These are phyloP conservation scores for Phialophora tarda DNA, from an alignment of 2,329 filamentous ascomycete species.

Conservation along the genomic window DNA sequence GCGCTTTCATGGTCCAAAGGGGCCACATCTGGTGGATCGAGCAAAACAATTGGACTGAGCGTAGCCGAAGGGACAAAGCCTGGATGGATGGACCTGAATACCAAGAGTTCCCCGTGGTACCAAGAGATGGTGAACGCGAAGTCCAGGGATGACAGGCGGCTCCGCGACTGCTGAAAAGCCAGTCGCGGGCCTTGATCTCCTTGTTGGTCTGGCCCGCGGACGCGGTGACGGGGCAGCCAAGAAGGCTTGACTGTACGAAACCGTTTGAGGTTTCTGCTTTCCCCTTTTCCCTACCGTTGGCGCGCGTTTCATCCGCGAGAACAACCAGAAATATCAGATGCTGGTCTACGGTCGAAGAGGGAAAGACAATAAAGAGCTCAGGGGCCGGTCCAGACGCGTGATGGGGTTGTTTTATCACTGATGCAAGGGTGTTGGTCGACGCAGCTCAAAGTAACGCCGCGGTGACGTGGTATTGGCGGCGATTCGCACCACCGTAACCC, in stretches of 20 bases:
- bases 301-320: conserved; percentile 7
- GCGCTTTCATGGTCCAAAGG: conserved; percentile 5
- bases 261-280: conserved; percentile 13
- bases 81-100: neutral
- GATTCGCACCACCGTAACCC: neutral
- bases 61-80: neutral
- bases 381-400: neutral
- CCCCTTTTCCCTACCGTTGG: conserved; percentile 7
- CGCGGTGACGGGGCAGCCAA: conserved; percentile 12
- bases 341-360: too few relatives aligned
- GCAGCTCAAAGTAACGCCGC: too few relatives aligned
- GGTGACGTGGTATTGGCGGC: neutral
- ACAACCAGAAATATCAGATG: neutral
- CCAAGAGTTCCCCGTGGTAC: conserved; percentile 2
- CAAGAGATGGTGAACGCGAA: conserved; percentile 9
- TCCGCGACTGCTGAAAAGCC: conserved; percentile 2
- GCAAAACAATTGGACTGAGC: conserved; percentile 7
- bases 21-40: neutral
- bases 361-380: neutral
- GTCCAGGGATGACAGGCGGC: conserved; percentile 14
- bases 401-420: neutral
- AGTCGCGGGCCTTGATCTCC: neutral
- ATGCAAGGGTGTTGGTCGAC: neutral
- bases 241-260: conserved; percentile 17
- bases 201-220: neutral